phyloP scores from a whole-genome alignment of 495 filamentous ascomycete genomes.

The Xylaria nigripes region DNA sequence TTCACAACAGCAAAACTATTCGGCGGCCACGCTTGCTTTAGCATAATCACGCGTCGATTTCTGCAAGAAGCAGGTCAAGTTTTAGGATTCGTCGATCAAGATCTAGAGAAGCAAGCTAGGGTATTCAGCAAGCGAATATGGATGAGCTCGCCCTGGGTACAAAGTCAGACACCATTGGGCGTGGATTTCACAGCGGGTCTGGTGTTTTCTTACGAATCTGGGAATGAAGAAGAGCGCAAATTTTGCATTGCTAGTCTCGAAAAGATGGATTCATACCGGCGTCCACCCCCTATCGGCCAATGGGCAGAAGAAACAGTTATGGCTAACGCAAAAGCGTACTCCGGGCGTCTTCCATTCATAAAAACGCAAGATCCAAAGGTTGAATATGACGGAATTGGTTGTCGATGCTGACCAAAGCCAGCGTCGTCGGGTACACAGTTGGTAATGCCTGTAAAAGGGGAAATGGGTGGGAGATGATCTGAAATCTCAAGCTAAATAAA shows the following conservation, averaged over 20 bases:
- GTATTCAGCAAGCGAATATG: slow-evolving; percentile 21
- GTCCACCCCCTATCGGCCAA: slow-evolving; percentile 20
- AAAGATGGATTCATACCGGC: slow-evolving; percentile 24
- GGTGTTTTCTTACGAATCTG: slow-evolving; percentile 25
- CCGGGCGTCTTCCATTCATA: slow-evolving; percentile 21
- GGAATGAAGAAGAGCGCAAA: slow-evolving; percentile 19
- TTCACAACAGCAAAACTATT: slow-evolving; percentile 24
- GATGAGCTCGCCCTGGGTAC: slow-evolving; percentile 22
- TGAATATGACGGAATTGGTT: slow-evolving; percentile 22
- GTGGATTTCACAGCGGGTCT: slow-evolving; percentile 22
- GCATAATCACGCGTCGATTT: slow-evolving; percentile 15
- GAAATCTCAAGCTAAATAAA: neutral
- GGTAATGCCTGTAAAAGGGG: neutral
- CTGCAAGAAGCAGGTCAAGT: slow-evolving; percentile 19
- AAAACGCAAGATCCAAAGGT: slow-evolving; percentile 20
- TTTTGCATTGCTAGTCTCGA: slow-evolving; percentile 17
- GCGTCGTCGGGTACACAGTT: neutral
- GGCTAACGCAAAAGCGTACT: slow-evolving; percentile 26
- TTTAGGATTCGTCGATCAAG: slow-evolving; percentile 8
- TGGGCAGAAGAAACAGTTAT: slow-evolving; percentile 24
- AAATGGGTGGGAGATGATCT: neutral
- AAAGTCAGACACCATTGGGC: slow-evolving; percentile 16
- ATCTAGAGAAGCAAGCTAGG: slow-evolving; percentile 15
- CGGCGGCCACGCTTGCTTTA: slow-evolving; percentile 18
- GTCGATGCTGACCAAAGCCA: slow-evolving; percentile 16